These are phyloP conservation scores for Triticum timopheevii DNA, from an alignment of 176 grass and related monocot genomes.

Conservation along the genomic window DNA sequence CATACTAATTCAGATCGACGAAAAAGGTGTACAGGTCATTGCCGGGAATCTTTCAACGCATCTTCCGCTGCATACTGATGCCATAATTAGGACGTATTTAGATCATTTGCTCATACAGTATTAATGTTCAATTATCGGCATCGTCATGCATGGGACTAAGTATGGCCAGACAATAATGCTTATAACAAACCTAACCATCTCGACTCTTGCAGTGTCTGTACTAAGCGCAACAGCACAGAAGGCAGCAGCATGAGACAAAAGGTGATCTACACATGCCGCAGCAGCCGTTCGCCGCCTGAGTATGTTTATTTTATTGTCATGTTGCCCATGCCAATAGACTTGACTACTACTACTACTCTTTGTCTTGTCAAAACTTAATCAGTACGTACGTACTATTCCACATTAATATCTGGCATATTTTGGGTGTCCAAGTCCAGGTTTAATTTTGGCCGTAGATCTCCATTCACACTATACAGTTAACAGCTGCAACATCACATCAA, in stretches of 20 bases:
- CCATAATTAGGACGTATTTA: neutral
- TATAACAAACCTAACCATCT: constrained; percentile 2
- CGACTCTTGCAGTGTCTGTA: constrained; percentile 19
- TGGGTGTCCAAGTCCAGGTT: neutral
- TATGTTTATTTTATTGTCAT: constrained; percentile 11
- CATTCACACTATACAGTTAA: neutral
- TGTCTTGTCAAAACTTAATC: neutral
- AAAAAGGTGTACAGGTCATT: constrained; percentile 20
- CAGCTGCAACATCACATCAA: too few relatives aligned
- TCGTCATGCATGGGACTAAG: neutral
- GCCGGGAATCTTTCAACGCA: constrained; percentile 22
- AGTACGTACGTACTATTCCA: neutral
- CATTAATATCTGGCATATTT: neutral
- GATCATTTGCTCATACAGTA: neutral
- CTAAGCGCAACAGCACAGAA: constrained; percentile 8
- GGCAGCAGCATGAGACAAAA: constrained; percentile 43
- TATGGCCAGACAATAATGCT: neutral
- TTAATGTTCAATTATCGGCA: neutral
- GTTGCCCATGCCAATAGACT: constrained; percentile 12
- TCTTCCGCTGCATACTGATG: neutral
- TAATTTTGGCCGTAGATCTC: neutral
- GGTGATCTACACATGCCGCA: neutral
- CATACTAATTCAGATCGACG: constrained; percentile 1
- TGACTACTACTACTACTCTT: neutral
- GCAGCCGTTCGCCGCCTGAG: neutral